These are phyloP conservation scores for Mycena galopus DNA, from an alignment of 768 basidiomycete species.

Conservation along the genomic window DNA sequence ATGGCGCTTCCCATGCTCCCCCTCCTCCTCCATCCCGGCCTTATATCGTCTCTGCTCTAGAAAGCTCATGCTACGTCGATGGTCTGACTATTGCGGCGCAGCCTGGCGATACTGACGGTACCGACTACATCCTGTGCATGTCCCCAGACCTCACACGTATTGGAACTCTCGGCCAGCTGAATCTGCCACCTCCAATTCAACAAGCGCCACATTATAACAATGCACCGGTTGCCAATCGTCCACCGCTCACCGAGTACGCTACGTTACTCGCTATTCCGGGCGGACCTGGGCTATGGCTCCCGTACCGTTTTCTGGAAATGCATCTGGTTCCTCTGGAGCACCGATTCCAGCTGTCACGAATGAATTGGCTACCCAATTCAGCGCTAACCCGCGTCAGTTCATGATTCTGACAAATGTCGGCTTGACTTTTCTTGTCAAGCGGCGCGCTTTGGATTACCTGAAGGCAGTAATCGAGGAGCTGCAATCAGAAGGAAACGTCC, in stretches of 20 bases:
- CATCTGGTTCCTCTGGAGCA: conserved; percentile 50
- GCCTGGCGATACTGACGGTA: conserved; percentile 78
- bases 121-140: conserved; percentile 80
- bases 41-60: conserved; percentile 70
- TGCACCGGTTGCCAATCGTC: conserved; percentile 55
- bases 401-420: conserved; percentile 92
- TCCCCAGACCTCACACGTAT: conserved; percentile 83
- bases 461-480: conserved; percentile 86
- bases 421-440: conserved; percentile 82
- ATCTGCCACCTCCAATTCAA: conserved; percentile 57
- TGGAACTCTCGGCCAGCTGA: conserved; percentile 76
- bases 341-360: conserved; percentile 74
- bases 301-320: conserved; percentile 51
- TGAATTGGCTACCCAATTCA: conserved; percentile 86
- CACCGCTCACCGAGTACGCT: conserved; percentile 83
- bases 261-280: conserved; percentile 82
- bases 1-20: conserved; percentile 60
- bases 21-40: conserved; percentile 65
- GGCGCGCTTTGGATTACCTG: conserved; percentile 88
- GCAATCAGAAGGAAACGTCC: conserved; percentile 80
- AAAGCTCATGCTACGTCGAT: conserved; percentile 73
- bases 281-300: conserved; percentile 87
- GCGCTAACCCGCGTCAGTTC: conserved; percentile 81
- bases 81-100: conserved; percentile 82
- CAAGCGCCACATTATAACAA: conserved; percentile 56